Conservation (phyloP, 2,329 filamentous ascomycete species). For the Anthostomella pinea region DNA sequence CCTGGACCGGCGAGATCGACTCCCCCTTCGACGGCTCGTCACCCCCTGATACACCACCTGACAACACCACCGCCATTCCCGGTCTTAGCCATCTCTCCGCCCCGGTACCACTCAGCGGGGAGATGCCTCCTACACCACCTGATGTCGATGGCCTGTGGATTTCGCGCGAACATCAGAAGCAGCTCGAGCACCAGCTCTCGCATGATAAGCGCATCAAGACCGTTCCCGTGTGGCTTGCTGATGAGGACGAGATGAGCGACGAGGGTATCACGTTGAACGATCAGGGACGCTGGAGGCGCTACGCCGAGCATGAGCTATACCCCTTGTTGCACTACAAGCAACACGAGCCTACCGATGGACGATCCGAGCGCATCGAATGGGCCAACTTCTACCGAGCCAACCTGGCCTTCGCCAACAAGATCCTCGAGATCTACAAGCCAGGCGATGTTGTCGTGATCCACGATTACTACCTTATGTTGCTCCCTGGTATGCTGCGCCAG, state of each 20-base stretch:
- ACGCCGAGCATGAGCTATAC: conserved; percentile 88
- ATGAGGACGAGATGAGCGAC: conserved; percentile 65
- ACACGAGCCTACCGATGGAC: conserved; percentile 83
- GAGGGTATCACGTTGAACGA: conserved; percentile 75
- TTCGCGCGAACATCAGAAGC: conserved; percentile 64
- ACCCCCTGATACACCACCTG: conserved; percentile 46
- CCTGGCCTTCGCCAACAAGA: conserved; percentile 84
- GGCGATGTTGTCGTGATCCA: conserved; percentile 92
- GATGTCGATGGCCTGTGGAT: conserved; percentile 69
- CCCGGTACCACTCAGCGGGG: conserved; percentile 70
- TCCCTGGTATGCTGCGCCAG: conserved; percentile 86
- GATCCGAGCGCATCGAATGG: conserved; percentile 80
- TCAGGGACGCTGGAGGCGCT: conserved; percentile 82
- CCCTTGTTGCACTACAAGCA: conserved; percentile 96
- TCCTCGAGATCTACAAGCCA: conserved; percentile 84
- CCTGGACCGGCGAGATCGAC: conserved; percentile 90
- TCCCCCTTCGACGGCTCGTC: conserved; percentile 43
- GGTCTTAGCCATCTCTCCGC: conserved; percentile 73
- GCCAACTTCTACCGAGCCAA: conserved; percentile 92
- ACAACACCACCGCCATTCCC: conserved; percentile 48
- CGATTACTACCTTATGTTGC: conserved; percentile 88
- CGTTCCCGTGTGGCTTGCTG: conserved; percentile 83
- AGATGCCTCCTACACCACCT: conserved; percentile 54
- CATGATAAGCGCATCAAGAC: conserved; percentile 74
- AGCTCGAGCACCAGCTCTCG: conserved; percentile 71